A percentile compares a stretch with the other conserved stretches of the same genome.
Conservation (phyloP, 768 basidiomycete species). For the Myochromella boudieri region DNA sequence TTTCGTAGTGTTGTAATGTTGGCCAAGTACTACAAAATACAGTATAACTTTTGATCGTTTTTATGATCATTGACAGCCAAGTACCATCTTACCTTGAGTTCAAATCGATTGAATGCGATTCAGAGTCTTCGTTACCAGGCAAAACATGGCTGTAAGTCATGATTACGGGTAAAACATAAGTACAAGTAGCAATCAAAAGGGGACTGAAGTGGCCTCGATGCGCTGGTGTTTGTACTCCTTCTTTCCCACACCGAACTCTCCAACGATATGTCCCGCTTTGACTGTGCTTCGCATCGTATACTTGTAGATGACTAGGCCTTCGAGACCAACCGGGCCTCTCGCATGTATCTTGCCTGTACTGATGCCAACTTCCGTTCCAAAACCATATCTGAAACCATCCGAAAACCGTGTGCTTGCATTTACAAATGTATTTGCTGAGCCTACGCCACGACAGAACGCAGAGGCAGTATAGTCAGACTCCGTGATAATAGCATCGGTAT, state of each 20-base stretch:
- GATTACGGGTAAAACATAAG: too few relatives aligned
- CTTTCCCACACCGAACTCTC: conserved; percentile 80
- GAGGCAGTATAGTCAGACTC: conserved; percentile 66
- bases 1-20: not conserved
- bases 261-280: conserved; percentile 76
- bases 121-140: too few relatives aligned
- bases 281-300: conserved; percentile 84
- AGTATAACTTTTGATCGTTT: too few relatives aligned
- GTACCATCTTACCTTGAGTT: too few relatives aligned
- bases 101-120: too few relatives aligned
- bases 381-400: conserved; percentile 95
- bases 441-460: conserved; percentile 83
- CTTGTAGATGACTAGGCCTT: conserved; percentile 94
- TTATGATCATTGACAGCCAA: too few relatives aligned
- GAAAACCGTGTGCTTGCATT: conserved; percentile 97
- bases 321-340: conserved; percentile 91
- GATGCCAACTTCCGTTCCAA: conserved; percentile 98
- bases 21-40: too few relatives aligned
- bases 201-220: conserved; percentile 43
- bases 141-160: too few relatives aligned
- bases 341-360: conserved; percentile 97
- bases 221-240: conserved; percentile 69
- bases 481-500: conserved; percentile 92
- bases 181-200: conserved; percentile 35
- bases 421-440: conserved; percentile 89